These are phyloP conservation scores for Globisporangium rhizosaccharum DNA, from an alignment of 352 stramenopile genomes.

Conservation along the genomic window DNA sequence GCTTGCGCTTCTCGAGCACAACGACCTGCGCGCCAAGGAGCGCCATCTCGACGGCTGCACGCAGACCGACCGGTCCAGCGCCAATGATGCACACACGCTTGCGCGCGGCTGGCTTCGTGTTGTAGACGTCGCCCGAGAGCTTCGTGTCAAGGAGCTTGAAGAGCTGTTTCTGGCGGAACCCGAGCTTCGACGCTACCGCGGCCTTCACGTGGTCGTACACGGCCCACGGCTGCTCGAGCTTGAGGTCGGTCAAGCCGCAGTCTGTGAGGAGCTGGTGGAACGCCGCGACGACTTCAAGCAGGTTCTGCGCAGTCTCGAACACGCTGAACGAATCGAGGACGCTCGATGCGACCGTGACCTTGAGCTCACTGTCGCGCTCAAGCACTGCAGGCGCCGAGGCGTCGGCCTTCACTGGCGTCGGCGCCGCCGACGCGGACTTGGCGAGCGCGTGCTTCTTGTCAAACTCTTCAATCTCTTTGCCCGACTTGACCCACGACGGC, in stretches of 20 bases:
- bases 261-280: slow-evolving; percentile 54
- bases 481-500: slow-evolving; percentile 31
- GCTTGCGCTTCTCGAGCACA: slow-evolving; percentile 76
- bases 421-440: background rate
- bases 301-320: slow-evolving; percentile 62
- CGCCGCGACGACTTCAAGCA: slow-evolving; percentile 43
- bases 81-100: slow-evolving; percentile 75
- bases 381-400: slow-evolving; percentile 19
- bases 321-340: slow-evolving; percentile 55
- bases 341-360: slow-evolving; percentile 27
- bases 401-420: background rate
- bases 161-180: slow-evolving; percentile 72
- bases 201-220: slow-evolving; percentile 71
- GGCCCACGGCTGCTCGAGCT: slow-evolving; percentile 41
- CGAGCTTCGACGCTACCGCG: slow-evolving; percentile 45
- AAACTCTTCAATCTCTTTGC: slow-evolving; percentile 32
- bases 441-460: slow-evolving; percentile 15
- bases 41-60: slow-evolving; percentile 65
- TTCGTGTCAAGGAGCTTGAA: slow-evolving; percentile 68
- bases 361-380: slow-evolving; percentile 20
- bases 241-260: slow-evolving; percentile 45
- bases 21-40: slow-evolving; percentile 68
- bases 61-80: slow-evolving; percentile 67
- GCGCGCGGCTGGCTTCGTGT: slow-evolving; percentile 45
- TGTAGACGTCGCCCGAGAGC: slow-evolving; percentile 46